Evolutionary conservation across 768 basidiomycete genomes (phyloP), one percentile per base, ranked within the genome.

Genomic region (Psilocybe cubensis): DNA sequence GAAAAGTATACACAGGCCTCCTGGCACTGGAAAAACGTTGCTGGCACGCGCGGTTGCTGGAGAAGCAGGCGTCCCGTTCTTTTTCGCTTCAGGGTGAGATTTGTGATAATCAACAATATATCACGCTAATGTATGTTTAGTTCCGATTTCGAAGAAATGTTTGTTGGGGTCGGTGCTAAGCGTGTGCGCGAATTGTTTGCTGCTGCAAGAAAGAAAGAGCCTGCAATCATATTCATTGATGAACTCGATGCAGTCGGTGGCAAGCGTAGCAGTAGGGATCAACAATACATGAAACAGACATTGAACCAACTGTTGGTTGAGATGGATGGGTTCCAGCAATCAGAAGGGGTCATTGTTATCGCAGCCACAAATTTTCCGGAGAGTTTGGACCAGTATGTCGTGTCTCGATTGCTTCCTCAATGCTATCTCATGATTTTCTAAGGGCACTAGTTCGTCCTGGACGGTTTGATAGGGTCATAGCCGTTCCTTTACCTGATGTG

Each of bases 301-400:
- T 80, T 99, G 44, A 99, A 99, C 67, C 96, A 98, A 73, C 82
- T 99, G 14, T 82, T 99, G 49, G 93, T 96, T 38, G 97, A 99
- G 72, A 89, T 98, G 83, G 97, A 99, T 67, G 97, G 97, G 2
- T 99, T 99, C 79, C 79, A 89, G 69, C 92, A 95, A 70, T 85
- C 81, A 25, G 94, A 98, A 72, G 96, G 95, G 24, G 86, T 99
- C 62, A 94, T 98, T 57, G 91, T 98, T 59, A 93, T 98, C 56
- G 96, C 92, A 28, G 93, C 90, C n/a, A 99, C 97, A 50, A 99
- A 99, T 73, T 97, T 98, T 72, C 96, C 96, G 1, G 87, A 98
- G 67, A 89, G 89, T 52, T 79, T 99, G 59, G 97, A 99, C 70
- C 87, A 85, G 92, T 93, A 60, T 69, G 88, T 79, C 27, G 55